Evolutionary conservation across 1,139 yeast species (phyloP).

Genomic region (Kodamaea anthophila): DNA sequence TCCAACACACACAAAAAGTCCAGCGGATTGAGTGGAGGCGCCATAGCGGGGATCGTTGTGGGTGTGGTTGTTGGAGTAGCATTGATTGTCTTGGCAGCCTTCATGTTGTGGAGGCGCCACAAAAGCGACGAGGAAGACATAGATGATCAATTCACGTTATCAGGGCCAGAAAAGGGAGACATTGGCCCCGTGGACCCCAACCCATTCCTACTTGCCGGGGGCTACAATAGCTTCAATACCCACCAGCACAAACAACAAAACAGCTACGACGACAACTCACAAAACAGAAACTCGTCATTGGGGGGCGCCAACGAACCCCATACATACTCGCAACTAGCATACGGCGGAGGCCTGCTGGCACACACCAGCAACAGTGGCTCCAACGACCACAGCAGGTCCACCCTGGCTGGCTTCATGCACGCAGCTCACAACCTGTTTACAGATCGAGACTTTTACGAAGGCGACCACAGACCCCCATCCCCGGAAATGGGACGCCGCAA

Average conservation of each 20-base stretch:
- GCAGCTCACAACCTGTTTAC: constrained; percentile 12
- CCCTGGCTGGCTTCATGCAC: constrained; percentile 9
- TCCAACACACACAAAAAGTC: constrained; percentile 9
- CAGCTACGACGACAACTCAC: constrained; percentile 4
- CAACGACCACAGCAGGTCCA: constrained; percentile 12
- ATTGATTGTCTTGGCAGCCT: constrained; percentile 13
- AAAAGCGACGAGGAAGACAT: constrained; percentile 30
- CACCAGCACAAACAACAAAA: constrained; percentile 8
- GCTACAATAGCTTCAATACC: constrained; percentile 14
- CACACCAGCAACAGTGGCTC: constrained; percentile 10
- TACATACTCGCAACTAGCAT: constrained; percentile 11
- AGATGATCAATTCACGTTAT: constrained; percentile 32
- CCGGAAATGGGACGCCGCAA: constrained; percentile 43
- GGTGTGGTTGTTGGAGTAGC: constrained; percentile 54
- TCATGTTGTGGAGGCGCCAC: constrained; percentile 38
- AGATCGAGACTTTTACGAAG: constrained; percentile 15
- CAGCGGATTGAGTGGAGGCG: constrained; percentile 45
- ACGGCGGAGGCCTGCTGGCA: constrained; percentile 9
- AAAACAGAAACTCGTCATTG: constrained; percentile 5
- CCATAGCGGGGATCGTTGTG: constrained; percentile 67
- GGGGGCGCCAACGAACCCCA: constrained; percentile 7
- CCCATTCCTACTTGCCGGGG: constrained; percentile 20
- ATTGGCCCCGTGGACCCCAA: constrained; percentile 14
- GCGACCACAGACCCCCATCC: constrained; percentile 10
- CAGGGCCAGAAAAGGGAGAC: constrained; percentile 25